Base-by-base conservation (phyloP, 139 green algal genomes). In the Parachlorella kessleri region DNA sequence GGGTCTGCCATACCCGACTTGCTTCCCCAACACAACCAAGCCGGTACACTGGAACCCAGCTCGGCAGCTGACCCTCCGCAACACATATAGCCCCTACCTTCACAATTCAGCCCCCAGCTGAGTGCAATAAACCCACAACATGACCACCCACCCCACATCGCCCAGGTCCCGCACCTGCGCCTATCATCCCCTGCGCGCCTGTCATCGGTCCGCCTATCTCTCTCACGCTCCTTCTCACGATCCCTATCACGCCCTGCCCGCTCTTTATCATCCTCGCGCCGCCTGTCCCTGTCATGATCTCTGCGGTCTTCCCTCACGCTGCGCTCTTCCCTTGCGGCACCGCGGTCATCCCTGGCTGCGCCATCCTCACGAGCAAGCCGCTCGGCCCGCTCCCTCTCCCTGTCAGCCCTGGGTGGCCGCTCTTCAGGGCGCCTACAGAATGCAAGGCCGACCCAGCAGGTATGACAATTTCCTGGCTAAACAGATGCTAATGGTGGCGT, bases 61-160 rank as follows among this genome's bases (percentile, higher is more conserved):
- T 0, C 48, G 48, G 21, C 48, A 28, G 48, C 48, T 28, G 48
- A 59, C 14, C 14, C 14, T 59, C 48, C 48, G 0, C 48, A n/a
- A n/a, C n/a, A n/a, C n/a, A n/a, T 59, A 18, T 18, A 14, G 0
- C 21, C 48, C 48, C 48, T 59, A 14, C 48, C 48, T 18, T 18
- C 48, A 14, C 48, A 72, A 1, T 36, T 0, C 59, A n/a, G 35
- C 14, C 1, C 55, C 1, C 39, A 26, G 26, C 6, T 1, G 24
- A 59, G 6, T 23, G 4, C 7, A 59, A 59, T 36, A 28, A 23
- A 23, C 37, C 28, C 5, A 26, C 14, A 26, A 23, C 36, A 14
- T 55, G 21, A 38, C 2, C 32, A 80, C 73, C 73, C 71, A 65
- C 9, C 71, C 71, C 64, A 75, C 72, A 66, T 68, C 72, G 21